These are phyloP conservation scores for Exidia glandulosa DNA, from an alignment of 768 basidiomycete species.

Conservation along the genomic window DNA sequence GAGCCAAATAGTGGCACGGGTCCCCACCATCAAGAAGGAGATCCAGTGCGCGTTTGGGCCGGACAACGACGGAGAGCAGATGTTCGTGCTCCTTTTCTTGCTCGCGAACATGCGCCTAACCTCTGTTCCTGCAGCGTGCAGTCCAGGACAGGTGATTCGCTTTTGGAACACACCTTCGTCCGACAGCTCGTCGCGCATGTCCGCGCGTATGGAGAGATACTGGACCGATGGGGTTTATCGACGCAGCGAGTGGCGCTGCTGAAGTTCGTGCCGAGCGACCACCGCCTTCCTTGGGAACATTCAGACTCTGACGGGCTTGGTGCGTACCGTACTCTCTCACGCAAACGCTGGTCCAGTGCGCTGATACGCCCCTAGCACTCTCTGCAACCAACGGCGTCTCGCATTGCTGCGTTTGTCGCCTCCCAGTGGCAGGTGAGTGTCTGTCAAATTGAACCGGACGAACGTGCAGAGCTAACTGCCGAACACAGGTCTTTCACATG, in stretches of 20 bases:
- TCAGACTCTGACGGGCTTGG: conserved; percentile 21
- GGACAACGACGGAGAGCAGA: conserved; percentile 11
- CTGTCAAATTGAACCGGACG: neutral
- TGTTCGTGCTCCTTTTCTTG: neutral
- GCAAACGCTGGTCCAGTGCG: conserved; percentile 12
- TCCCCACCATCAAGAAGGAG: neutral
- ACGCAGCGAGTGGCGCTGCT: conserved; percentile 65
- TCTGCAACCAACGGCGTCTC: conserved; percentile 32
- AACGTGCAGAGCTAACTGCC: neutral
- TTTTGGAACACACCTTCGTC: conserved; percentile 18
- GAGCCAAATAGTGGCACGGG: neutral
- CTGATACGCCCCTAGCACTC: conserved; percentile 25
- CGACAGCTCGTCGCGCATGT: conserved; percentile 38
- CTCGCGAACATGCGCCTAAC: neutral
- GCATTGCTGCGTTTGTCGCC: conserved; percentile 59
- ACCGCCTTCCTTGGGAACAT: conserved; percentile 15
- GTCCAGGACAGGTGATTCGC: conserved; percentile 9
- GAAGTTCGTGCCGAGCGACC: conserved; percentile 40
- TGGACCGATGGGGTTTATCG: conserved; percentile 62
- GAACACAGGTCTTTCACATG: conserved; percentile 44
- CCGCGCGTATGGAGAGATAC: conserved; percentile 59
- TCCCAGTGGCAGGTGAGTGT: conserved; percentile 58
- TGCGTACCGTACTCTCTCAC: conserved; percentile 9
- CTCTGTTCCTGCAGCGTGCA: neutral
- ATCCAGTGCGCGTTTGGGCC: conserved; percentile 1